Evolutionary conservation across 805 yeast species (phyloP), one percentile per base, ranked within the genome.

Genomic region (Debaryomyces tyrocola): DNA sequence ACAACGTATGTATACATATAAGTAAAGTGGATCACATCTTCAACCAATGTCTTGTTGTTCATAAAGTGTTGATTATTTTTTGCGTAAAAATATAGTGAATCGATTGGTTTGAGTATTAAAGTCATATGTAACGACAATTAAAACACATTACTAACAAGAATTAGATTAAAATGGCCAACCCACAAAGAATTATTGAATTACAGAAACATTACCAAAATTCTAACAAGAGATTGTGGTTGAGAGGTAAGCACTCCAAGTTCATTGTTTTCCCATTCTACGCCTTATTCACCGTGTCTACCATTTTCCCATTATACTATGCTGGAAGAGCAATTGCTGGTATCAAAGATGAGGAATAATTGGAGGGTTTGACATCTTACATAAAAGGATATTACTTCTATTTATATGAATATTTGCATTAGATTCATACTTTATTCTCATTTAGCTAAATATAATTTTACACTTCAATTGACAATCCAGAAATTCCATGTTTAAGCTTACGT

Each of bases 201-300:
- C 78, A 73, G 60, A 70, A 66, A 58, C 67, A 64, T 50, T 73
- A 71, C 64, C 78, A 73, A 59, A 63, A 59, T 64, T 64, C 75
- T 48, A 55, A 64, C 62, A 58, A 68, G 60, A 64, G 59, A 53
- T 71, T 73, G 60, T 73, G 77, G 77, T 68, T 70, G 64, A 69
- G 72, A 65, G 77, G 77, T 11, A 58, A 58, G 52, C 59, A 67
- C 55, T 80, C 94, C 55, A 85, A 85, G 71, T 73, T 77, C 59
- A 69, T 84, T 64, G 78, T 87, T 55, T 84, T 83, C 72, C 95
- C 96, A 63, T 88, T 83, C 79, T 84, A 78, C 74, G 88, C 87
- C 52, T 74, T 83, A 50, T 84, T 87, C 68, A 73, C 87, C 46
- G 76, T 84, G 50, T 74, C 88, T 53, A 80, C 88, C 43, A 76